Base-by-base conservation (phyloP, 2,329 filamentous ascomycete species). In the Fusarium equiseti region DNA sequence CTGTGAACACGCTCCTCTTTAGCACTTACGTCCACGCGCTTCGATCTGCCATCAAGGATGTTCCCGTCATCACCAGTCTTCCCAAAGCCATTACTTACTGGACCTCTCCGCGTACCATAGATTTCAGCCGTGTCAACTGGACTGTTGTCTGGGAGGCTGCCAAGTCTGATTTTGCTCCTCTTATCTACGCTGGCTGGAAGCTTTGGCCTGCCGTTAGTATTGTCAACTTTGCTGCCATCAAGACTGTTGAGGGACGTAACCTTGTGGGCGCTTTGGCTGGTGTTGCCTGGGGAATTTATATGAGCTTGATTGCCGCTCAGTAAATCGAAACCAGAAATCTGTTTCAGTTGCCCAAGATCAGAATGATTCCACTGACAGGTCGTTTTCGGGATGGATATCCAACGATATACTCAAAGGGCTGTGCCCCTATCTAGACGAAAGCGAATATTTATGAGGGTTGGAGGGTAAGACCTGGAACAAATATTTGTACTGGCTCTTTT, bases 231-330 rank as follows among this genome's bases (percentile, higher is more conserved):
- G 86, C 89, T 3, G 78, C 87, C 22, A 82, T 94, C 64, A 86
- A 92, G 70, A 92, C 90, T n/a, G 88, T 94, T 6, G 87, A 94
- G 75, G 86, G 86, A 55, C 85, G 92, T 40, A 90, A 92, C 53
- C 81, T 95, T 35, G 87, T 94, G 66, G 91, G 90, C n/a, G 89
- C 89, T 71, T 78, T 91, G 53, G 91, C 91, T 20, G 92, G 92
- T 8, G 84, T 95, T 26, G 86, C 83, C 16, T 95, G 92, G 92
- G 90, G 90, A 0, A 84, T 94, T 44, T 95, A 92, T 78, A 83
- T 95, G 80, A 93, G 91, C 76, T 81, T 94, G 75, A 80, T 89
- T 69, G 86, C 85, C 20, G 77, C 78, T 13, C 68, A 71, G 54
- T 81, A 65, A 74, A 45, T 10, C 9, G 7, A 9, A 8, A 26